Base-by-base conservation (phyloP, 2,329 filamentous ascomycete species). In the Penicillium frequentans region DNA sequence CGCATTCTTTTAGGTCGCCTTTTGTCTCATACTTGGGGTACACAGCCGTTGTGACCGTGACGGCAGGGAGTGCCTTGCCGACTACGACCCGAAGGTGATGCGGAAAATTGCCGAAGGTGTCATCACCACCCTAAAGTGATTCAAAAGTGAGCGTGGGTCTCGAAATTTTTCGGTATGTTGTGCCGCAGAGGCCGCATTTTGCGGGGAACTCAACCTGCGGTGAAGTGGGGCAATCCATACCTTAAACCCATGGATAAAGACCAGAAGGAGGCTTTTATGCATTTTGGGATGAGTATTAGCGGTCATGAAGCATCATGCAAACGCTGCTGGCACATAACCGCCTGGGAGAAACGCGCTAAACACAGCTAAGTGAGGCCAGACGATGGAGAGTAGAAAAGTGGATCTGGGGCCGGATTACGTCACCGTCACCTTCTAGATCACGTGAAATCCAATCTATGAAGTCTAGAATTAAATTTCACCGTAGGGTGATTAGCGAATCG, bases 1-100 rank as follows among this genome's bases (percentile, higher is more conserved):
- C 79, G 55, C 74, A 77, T 59, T 79, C 76, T 56, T 73, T 75
- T 54, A 82, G 59, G 33, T 79, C 78, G 4, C 79, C 79, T 57
- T 76, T 72, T 3, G 79, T 82, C 62, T 81, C 78, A 64, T 80
- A 82, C 59, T 75, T 78, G 21, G 79, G 79, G 62, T 82, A 82
- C 26, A 76, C 73, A 27, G 73, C 68, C n/a, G 71, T 70, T 46
- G 70, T 61, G 16, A 81, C 74, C 14, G 71, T 69, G 52, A 81
- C 66, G 9, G 74, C 68, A 14, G 78, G 76, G 16, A 81, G 70
- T 14, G 74, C 72, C 66, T 75, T 75, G 66, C 71, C 73, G 49
- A 79, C 65, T 19, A 79, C 67, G 11, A 67, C 70, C 4, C 73
- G 70, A 5, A 81, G 64, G 55, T 78, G 75, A 49, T 76, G 73